A percentile compares a stretch with the other conserved stretches of the same genome.
Conservation (phyloP, 169 alveolate species). For the Theileria orientalis region DNA sequence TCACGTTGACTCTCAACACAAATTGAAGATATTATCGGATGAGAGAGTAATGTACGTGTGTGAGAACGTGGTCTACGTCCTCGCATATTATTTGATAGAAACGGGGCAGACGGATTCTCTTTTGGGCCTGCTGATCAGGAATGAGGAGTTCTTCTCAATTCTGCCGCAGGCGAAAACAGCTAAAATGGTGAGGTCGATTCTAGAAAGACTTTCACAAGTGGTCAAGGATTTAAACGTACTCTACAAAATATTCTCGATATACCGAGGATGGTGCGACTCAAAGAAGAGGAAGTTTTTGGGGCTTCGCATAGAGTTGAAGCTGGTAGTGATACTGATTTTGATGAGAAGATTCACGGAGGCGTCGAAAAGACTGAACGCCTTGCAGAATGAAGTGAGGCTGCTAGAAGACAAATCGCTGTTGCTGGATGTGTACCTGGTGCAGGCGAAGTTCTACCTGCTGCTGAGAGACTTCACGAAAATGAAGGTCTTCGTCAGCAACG, state of each 20-base stretch:
- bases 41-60: constrained; percentile 55
- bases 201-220: constrained; percentile 73
- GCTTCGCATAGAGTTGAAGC: constrained; percentile 88
- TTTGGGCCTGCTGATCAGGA: constrained; percentile 68
- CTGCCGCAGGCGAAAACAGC: constrained; percentile 80
- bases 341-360: constrained; percentile 84
- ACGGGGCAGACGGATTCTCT: constrained; percentile 69
- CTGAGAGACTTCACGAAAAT: constrained; percentile 89
- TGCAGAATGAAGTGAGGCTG: constrained; percentile 88
- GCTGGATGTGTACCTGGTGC: constrained; percentile 89
- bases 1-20: constrained; percentile 8
- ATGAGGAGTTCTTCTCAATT: constrained; percentile 71
- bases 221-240: constrained; percentile 68
- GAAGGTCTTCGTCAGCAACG: constrained; percentile 92
- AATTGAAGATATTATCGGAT: constrained; percentile 35
- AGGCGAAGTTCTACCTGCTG: constrained; percentile 89
- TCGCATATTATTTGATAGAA: constrained; percentile 50
- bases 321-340: constrained; percentile 84
- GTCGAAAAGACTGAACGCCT: constrained; percentile 79
- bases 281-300: constrained; percentile 91
- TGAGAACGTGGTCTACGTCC: constrained; percentile 50
- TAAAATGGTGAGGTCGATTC: constrained; percentile 66
- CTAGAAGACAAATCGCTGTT: constrained; percentile 92
- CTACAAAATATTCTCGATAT: constrained; percentile 83
- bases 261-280: constrained; percentile 90